Conservation (phyloP, 306 rosid genomes). For the Pachyrhizus erosus region DNA sequence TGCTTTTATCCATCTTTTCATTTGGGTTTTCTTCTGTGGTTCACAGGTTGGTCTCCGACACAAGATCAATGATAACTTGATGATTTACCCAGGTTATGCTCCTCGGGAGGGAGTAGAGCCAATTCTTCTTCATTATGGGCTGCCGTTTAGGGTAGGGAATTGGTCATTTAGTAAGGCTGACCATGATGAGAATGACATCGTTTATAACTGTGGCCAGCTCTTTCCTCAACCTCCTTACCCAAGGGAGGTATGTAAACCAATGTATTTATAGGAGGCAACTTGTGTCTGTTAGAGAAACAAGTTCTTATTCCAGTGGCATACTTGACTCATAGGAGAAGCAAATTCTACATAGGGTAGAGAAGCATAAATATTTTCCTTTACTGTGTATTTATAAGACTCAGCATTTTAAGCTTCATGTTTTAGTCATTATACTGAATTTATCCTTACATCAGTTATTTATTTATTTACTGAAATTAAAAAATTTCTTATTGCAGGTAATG, state of each 20-base stretch:
- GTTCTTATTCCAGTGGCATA: background rate
- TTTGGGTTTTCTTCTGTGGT: conserved; percentile 12
- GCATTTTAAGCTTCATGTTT: conserved; percentile 30
- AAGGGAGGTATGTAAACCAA: conserved; percentile 64
- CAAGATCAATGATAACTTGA: conserved; percentile 88
- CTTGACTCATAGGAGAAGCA: conserved; percentile 18
- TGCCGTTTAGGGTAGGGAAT: conserved; percentile 77
- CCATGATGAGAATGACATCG: conserved; percentile 76
- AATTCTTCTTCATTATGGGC: conserved; percentile 91
- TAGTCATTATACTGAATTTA: background rate
- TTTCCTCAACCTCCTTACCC: conserved; percentile 96
- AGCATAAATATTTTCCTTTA: background rate
- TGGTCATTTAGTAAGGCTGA: conserved; percentile 89
- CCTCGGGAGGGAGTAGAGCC: conserved; percentile 73
- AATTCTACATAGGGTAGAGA: conserved; percentile 1
- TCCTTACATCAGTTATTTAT: background rate
- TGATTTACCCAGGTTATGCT: conserved; percentile 90
- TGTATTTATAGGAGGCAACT: background rate
- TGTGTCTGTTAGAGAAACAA: background rate
- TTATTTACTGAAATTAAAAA: background rate
- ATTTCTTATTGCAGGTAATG: conserved; percentile 35
- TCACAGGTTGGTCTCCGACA: conserved; percentile 88
- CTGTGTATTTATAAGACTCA: background rate
- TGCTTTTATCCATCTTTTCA: conserved; percentile 6
- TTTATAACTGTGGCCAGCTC: conserved; percentile 74